These are phyloP conservation scores for Trichosporon faecale DNA, from an alignment of 1,284 basidiomycete species.

Conservation along the genomic window DNA sequence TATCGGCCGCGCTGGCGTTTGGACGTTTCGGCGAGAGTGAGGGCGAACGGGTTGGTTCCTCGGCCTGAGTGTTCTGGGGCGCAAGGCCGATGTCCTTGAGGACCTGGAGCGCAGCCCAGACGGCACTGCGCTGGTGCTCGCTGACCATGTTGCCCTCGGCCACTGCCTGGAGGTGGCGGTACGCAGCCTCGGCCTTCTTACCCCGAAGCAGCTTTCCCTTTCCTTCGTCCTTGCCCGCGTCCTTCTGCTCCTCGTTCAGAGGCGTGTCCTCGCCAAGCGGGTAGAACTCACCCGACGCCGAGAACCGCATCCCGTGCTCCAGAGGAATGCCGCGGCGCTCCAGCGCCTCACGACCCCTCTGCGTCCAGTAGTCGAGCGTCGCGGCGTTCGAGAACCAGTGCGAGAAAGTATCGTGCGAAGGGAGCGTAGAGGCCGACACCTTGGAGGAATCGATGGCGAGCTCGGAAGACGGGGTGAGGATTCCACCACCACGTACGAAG, in stretches of 20 bases:
- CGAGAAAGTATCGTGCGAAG: constrained; percentile 31
- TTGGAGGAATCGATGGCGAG: neutral
- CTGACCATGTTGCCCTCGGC: constrained; percentile 1
- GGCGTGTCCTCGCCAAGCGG: neutral
- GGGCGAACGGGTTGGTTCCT: neutral
- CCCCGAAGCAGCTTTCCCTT: neutral
- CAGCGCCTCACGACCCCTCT: constrained; percentile 34
- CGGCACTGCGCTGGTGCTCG: neutral
- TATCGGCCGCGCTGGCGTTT: neutral
- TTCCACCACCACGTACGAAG: constrained; percentile 45
- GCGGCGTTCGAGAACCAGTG: constrained; percentile 36
- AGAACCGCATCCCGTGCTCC: constrained; percentile 28
- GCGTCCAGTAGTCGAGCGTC: constrained; percentile 31
- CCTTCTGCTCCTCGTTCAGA: neutral
- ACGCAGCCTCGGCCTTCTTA: neutral
- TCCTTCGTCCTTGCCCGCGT: neutral
- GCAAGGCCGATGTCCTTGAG: constrained; percentile 3
- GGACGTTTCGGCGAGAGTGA: neutral
- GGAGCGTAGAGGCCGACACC: constrained; percentile 30
- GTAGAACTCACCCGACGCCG: constrained; percentile 2
- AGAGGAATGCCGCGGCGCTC: constrained; percentile 35
- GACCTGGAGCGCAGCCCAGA: neutral
- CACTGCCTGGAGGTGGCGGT: constrained; percentile 8
- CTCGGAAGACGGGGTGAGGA: constrained; percentile 20
- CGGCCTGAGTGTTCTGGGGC: neutral